Conservation (phyloP, 2,329 filamentous ascomycete species). For the Dactylella cylindrospora region DNA sequence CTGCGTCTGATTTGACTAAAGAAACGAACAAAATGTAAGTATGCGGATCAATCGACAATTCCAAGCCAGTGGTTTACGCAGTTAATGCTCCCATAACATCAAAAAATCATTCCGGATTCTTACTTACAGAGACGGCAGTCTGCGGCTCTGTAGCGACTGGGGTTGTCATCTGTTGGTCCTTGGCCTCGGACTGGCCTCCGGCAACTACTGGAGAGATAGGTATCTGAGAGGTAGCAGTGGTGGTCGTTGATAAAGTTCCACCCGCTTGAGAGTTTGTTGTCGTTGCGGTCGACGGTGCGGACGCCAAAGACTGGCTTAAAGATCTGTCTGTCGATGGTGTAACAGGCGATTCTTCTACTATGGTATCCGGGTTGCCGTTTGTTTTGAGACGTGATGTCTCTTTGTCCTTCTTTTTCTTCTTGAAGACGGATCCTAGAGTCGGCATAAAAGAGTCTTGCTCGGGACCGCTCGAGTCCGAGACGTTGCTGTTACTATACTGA, state of each 20-base stretch:
- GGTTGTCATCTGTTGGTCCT: constrained; percentile 48
- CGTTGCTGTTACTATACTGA: constrained; percentile 28
- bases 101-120: too few species aligned
- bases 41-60: neutral
- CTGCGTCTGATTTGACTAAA: neutral
- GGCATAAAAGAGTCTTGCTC: constrained; percentile 66
- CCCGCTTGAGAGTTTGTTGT: constrained; percentile 45
- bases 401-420: constrained; percentile 93
- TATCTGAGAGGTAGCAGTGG: constrained; percentile 48
- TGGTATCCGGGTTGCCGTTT: constrained; percentile 39
- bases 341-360: constrained; percentile 34
- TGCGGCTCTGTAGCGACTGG: constrained; percentile 49
- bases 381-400: constrained; percentile 61
- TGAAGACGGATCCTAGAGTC: constrained; percentile 73
- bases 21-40: neutral
- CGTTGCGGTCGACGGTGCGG: constrained; percentile 49
- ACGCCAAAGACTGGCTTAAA: constrained; percentile 48
- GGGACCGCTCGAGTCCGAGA: constrained; percentile 46
- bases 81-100: too few species aligned
- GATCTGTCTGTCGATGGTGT: constrained; percentile 47
- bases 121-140: constrained; percentile 7
- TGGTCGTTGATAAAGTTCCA: constrained; percentile 45
- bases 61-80: too few species aligned
- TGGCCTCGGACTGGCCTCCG: constrained; percentile 46
- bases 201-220: constrained; percentile 45